Conservation (phyloP, 768 basidiomycete genomes). For the Leccinellum rugosiceps region DNA sequence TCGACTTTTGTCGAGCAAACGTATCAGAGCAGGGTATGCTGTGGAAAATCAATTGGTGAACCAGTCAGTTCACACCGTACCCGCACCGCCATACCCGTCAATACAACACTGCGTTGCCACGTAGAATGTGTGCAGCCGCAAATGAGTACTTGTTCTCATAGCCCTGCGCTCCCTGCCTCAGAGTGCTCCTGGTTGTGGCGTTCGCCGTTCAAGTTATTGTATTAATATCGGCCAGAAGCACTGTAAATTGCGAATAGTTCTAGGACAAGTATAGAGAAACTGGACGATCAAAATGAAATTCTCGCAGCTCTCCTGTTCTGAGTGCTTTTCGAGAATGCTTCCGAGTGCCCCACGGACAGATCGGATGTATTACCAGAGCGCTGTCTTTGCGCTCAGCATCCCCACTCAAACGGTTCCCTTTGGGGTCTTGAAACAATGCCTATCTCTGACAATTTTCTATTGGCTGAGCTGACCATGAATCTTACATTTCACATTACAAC, state of each 20-base stretch:
- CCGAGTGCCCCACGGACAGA: neutral
- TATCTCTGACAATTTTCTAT: neutral
- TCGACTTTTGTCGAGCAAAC: neutral
- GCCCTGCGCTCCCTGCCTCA: neutral
- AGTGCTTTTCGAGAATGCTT: neutral
- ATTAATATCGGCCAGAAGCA: neutral
- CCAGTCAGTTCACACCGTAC: neutral
- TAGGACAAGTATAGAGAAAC: neutral
- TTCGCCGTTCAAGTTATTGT: neutral
- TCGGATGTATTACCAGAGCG: neutral
- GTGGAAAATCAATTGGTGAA: neutral
- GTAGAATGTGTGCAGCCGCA: neutral
- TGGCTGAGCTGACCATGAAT: neutral
- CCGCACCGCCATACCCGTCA: neutral
- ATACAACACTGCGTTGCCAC: neutral
- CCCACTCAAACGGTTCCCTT: neutral
- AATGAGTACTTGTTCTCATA: neutral
- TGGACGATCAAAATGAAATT: neutral
- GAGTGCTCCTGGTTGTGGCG: neutral
- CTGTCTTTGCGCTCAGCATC: neutral
- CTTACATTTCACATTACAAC: conserved; percentile 5
- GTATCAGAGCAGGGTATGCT: neutral
- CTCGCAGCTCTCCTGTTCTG: neutral
- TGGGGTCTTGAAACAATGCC: neutral
- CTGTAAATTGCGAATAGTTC: neutral